A percentile compares a stretch with the other conserved stretches of the same genome.
phyloP scores from a whole-genome alignment of 2,329 filamentous ascomycete species.

The Verticillium alfalfae region DNA sequence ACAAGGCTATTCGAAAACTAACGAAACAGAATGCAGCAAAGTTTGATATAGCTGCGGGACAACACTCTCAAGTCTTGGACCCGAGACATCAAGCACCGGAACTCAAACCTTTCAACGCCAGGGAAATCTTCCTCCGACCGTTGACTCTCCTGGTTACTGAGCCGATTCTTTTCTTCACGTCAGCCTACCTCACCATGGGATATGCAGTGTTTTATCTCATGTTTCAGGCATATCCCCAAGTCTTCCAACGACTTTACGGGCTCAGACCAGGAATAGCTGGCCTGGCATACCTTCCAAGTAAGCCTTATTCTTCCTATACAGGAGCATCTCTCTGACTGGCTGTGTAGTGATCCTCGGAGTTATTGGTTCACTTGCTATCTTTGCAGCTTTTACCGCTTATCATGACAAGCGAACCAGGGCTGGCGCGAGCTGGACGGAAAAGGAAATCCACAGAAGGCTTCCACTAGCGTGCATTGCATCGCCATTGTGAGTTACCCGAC shows the following conservation, averaged over 20 bases:
- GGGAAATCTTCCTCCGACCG: slow-evolving; percentile 65
- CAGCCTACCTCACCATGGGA: slow-evolving; percentile 64
- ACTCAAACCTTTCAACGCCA: slow-evolving; percentile 51
- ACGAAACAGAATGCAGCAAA: slow-evolving; percentile 20
- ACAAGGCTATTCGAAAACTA: slow-evolving; percentile 44
- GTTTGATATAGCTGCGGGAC: no score
- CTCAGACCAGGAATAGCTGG: slow-evolving; percentile 62
- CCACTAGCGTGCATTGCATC: slow-evolving; percentile 50
- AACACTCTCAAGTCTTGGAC: no score
- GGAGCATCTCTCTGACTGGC: background rate
- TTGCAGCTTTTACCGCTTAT: slow-evolving; percentile 19
- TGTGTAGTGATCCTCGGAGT: slow-evolving; percentile 18
- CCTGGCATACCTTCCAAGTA: slow-evolving; percentile 58
- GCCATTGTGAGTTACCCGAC: slow-evolving; percentile 43
- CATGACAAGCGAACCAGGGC: slow-evolving; percentile 17
- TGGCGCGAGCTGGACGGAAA: slow-evolving; percentile 22
- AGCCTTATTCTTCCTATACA: background rate
- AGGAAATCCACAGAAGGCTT: slow-evolving; percentile 25
- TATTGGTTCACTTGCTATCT: slow-evolving; percentile 14
- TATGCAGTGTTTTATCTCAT: slow-evolving; percentile 67
- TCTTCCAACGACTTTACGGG: slow-evolving; percentile 59
- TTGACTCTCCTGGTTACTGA: slow-evolving; percentile 68
- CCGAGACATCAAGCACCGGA: slow-evolving; percentile 51
- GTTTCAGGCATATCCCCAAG: slow-evolving; percentile 69
- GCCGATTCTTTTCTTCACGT: slow-evolving; percentile 66